Base-by-base conservation (phyloP, 2,329 filamentous ascomycete species). In the Pleomassaria siparia region DNA sequence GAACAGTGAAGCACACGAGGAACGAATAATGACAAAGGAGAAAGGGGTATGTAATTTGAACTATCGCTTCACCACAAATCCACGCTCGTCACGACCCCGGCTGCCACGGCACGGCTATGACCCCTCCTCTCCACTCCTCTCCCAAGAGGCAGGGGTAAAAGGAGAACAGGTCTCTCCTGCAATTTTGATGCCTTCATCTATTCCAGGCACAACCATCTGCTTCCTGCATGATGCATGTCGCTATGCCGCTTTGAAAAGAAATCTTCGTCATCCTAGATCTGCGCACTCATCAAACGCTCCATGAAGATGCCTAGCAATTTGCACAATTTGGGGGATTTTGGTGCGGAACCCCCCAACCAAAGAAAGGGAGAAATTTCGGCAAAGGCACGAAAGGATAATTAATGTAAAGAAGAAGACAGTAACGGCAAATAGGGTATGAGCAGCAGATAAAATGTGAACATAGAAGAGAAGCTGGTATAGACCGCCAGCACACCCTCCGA, bases 41-140 rank as follows among this genome's bases (percentile, higher is more conserved):
- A 42, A 32, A 13, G 40, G 40, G 40, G 40, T 42, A 42, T 42
- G 40, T 32, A 29, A 42, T 20, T 26, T 30, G 18, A 42, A 30
- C 40, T 42, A 37, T 37, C 35, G 35, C 35, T 16, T 20, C 35
- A 37, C 18, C n/a, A 13, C 24, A 37, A 37, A 37, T 37, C 20
- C 18, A 37, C 24, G 9, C 11, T 22, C 20, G 18, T 13, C 18
- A 37, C 18, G 20, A 20, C 35, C 18, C n/a, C n/a, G 24, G 35
- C 20, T 21, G n/a, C 35, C 20, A 10, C 35, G 8, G 20, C 24
- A 21, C 20, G 13, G 11, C 18, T 20, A 12, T 20, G 18, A 9
- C 37, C 9, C 11, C 37, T 40, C 37, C 36, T 24, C 18, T 9
- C n/a, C n/a, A n/a, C n/a, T n/a, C n/a, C 18, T 9, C 21, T 24